A percentile compares a stretch with the other conserved stretches of the same genome.
These are phyloP conservation scores for Hymenoscyphus fraxineus DNA, from an alignment of 2,329 filamentous ascomycete genomes.

Conservation along the genomic window DNA sequence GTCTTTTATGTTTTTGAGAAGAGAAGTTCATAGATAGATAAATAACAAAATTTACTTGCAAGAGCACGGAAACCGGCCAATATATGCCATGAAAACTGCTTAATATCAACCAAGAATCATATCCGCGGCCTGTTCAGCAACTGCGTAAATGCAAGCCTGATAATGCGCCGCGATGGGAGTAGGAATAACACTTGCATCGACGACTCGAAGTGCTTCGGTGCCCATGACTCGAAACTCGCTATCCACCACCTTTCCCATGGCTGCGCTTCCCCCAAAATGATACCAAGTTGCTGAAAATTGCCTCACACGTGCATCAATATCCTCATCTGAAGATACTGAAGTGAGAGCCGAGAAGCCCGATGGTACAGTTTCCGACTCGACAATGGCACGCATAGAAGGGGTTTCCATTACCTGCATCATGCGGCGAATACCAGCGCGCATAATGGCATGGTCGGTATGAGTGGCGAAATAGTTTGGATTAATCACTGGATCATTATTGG, in stretches of 20 bases:
- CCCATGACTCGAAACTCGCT: slow-evolving; percentile 25
- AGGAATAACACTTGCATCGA: slow-evolving; percentile 37
- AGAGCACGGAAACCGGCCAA: no score
- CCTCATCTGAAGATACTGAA: not conserved
- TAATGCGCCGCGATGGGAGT: slow-evolving; percentile 33
- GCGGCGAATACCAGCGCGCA: not conserved
- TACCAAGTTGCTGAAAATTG: not conserved
- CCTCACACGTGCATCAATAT: not conserved
- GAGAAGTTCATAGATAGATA: no score
- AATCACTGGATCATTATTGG: slow-evolving; percentile 59
- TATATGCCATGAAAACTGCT: no score
- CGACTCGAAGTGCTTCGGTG: slow-evolving; percentile 29
- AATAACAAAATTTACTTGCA: no score
- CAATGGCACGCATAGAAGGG: not conserved
- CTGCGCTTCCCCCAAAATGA: slow-evolving; percentile 12
- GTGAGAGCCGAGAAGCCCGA: not conserved
- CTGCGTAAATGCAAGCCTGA: slow-evolving; percentile 36
- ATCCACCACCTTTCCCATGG: slow-evolving; percentile 31
- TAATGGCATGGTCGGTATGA: not conserved
- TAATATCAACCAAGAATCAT: slow-evolving; percentile 20
- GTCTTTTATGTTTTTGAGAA: no score
- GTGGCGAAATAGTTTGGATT: slow-evolving; percentile 54
- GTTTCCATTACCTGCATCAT: not conserved
- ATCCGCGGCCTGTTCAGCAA: slow-evolving; percentile 37
- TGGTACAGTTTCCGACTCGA: not conserved